Base-by-base conservation (phyloP, 495 filamentous ascomycete genomes). In the Annulohypoxylon moriforme region DNA sequence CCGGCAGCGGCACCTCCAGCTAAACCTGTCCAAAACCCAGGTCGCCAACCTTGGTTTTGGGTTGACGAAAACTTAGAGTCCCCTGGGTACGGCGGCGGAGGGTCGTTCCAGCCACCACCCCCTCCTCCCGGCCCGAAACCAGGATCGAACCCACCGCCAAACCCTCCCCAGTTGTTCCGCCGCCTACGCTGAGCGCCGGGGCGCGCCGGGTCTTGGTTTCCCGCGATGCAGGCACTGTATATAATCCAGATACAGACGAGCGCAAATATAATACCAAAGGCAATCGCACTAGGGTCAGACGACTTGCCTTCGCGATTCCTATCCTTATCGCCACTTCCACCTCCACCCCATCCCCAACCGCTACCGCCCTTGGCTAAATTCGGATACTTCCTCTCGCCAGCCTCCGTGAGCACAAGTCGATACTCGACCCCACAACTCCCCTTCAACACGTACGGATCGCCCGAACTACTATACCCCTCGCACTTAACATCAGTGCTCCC, bases 351-450 rank as follows among this genome's bases (percentile, higher is more conserved):
- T 24, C 52, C 53, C 69, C 49, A 44, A 6, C 69, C 71, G 16
- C 74, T 75, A 25, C 76, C 47, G 36, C 62, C 67, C 58, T 79
- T 77, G 40, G 70, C 72, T 16, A 76, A 29, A 4, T 81, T 76
- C 0, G 91, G 90, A 72, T 90, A 94, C 74, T 83, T 88, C 72
- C 88, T 76, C 82, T 95, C 89, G 3, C 96, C 95, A n/a, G 84
- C 77, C 16, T 93, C 92, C 3, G 94, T 99, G 34, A 99, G 80
- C 1, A 91, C 72, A 7, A 99, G 76, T 3, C 92, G 84, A 78
- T 98, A 99, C 78, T 99, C 94, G 10, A 97, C 95, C 1, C 93
- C 96, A 80, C 96, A 99, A 74, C 89, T 93, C 3, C 96, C 95
- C 68, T 93, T 93, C 16, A 99, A 82, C 4, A 98, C 86, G 81